phyloP scores from a whole-genome alignment of 768 basidiomycete species.

The Hygrophorus russula region DNA sequence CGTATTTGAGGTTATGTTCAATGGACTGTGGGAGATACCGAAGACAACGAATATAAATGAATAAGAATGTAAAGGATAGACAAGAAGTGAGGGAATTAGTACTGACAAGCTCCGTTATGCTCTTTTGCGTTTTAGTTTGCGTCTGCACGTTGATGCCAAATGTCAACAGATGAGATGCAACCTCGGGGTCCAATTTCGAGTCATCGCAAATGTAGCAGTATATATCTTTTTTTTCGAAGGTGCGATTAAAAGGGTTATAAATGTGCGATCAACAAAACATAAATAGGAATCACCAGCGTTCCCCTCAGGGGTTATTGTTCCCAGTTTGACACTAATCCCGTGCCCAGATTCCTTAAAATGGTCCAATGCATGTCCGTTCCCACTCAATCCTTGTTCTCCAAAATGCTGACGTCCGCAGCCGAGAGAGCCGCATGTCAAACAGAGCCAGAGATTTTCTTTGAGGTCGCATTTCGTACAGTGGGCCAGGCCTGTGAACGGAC shows the following conservation, averaged over 20 bases:
- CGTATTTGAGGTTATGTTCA: slow-evolving; percentile 90
- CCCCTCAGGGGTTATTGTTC: slow-evolving; percentile 94
- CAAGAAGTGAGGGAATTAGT: background rate
- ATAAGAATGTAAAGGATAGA: slow-evolving; percentile 13
- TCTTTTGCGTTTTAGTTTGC: slow-evolving; percentile 89
- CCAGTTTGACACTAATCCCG: slow-evolving; percentile 81
- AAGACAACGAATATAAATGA: too few relatives aligned
- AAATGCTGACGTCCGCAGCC: slow-evolving; percentile 84
- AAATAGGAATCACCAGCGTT: slow-evolving; percentile 53
- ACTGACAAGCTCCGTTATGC: slow-evolving; percentile 85
- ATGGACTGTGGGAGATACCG: too few relatives aligned
- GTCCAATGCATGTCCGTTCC: slow-evolving; percentile 81
- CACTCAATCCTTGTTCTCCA: slow-evolving; percentile 50
- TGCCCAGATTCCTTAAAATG: slow-evolving; percentile 72
- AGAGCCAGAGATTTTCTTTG: slow-evolving; percentile 91
- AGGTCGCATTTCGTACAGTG: slow-evolving; percentile 79
- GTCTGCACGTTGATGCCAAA: slow-evolving; percentile 84
- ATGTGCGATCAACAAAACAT: background rate
- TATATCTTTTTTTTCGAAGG: slow-evolving; percentile 42
- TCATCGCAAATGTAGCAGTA: slow-evolving; percentile 93
- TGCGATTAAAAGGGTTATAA: background rate
- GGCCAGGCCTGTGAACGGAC: slow-evolving; percentile 45
- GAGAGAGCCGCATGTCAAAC: slow-evolving; percentile 80
- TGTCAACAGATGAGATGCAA: slow-evolving; percentile 58
- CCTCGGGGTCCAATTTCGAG: slow-evolving; percentile 62